A percentile compares a stretch with the other conserved stretches of the same genome.
Conservation (phyloP, 768 basidiomycete species). For the Cubamyces lactineus region DNA sequence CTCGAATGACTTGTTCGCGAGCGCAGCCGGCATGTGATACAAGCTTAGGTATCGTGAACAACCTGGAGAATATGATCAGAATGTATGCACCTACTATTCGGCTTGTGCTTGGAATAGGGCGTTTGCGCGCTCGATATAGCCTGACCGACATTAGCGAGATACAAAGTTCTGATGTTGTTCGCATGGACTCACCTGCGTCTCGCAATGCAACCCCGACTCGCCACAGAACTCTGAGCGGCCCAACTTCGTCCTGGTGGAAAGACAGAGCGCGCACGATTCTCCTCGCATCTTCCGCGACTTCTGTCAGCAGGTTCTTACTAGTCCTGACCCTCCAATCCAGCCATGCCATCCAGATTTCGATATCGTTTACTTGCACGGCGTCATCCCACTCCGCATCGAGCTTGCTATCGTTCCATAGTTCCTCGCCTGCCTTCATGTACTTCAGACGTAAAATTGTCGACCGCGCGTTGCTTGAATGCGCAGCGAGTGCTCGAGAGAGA, state of each 20-base stretch:
- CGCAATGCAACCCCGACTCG: slow-evolving; percentile 62
- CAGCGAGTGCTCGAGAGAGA: slow-evolving; percentile 62
- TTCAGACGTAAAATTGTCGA: slow-evolving; percentile 59
- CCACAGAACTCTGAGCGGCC: slow-evolving; percentile 69
- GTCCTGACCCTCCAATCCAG: slow-evolving; percentile 71
- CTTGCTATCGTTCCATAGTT: slow-evolving; percentile 64
- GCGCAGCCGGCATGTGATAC: slow-evolving; percentile 56
- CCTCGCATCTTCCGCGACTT: slow-evolving; percentile 53
- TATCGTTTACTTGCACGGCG: slow-evolving; percentile 53
- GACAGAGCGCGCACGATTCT: slow-evolving; percentile 50
- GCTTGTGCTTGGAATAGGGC: slow-evolving; percentile 85
- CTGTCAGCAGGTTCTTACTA: slow-evolving; percentile 51
- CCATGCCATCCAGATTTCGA: slow-evolving; percentile 79
- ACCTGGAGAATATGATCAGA: not conserved
- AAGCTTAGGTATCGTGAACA: slow-evolving; percentile 43
- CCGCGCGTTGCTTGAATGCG: slow-evolving; percentile 51
- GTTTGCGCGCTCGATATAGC: slow-evolving; percentile 71
- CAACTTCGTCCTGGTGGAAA: slow-evolving; percentile 34
- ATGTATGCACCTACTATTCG: slow-evolving; percentile 64
- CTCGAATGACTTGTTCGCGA: slow-evolving; percentile 48
- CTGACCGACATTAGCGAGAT: slow-evolving; percentile 40
- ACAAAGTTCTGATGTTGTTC: slow-evolving; percentile 19
- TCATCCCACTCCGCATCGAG: slow-evolving; percentile 70
- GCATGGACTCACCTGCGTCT: slow-evolving; percentile 58
- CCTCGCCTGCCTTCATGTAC: slow-evolving; percentile 74